A percentile compares a stretch with the other conserved stretches of the same genome.
These are phyloP conservation scores for Fomitopsis pulvina DNA, from an alignment of 768 basidiomycete genomes.

Conservation along the genomic window DNA sequence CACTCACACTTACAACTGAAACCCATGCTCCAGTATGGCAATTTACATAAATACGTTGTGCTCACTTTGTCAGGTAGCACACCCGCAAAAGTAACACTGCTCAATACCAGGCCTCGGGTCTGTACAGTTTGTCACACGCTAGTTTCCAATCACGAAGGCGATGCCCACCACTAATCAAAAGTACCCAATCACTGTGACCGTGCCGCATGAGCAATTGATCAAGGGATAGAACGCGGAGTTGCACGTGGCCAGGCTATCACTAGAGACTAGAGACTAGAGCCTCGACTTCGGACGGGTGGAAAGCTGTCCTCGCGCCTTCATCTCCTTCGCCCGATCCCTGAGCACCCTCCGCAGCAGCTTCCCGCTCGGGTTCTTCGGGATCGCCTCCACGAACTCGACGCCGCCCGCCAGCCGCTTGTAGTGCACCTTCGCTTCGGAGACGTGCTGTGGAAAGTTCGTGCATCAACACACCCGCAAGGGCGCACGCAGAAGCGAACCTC, in stretches of 20 bases:
- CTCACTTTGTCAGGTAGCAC: too few relatives aligned
- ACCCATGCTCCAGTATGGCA: too few relatives aligned
- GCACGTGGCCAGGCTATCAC: neutral
- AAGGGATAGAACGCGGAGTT: neutral
- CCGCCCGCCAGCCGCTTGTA: slow-evolving; percentile 34
- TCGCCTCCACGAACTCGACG: slow-evolving; percentile 29
- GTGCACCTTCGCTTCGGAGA: slow-evolving; percentile 20
- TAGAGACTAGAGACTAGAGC: slow-evolving; percentile 1
- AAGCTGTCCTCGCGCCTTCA: slow-evolving; percentile 7
- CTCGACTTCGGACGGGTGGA: slow-evolving; percentile 6
- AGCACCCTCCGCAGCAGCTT: slow-evolving; percentile 24
- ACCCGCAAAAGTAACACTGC: too few relatives aligned
- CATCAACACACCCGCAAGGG: neutral
- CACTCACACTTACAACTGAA: too few relatives aligned
- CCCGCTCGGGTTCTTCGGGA: slow-evolving; percentile 28
- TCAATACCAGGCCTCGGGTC: too few relatives aligned
- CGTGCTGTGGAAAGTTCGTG: slow-evolving; percentile 12
- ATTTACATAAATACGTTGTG: too few relatives aligned
- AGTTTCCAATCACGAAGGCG: too few relatives aligned
- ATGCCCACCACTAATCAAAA: too few relatives aligned
- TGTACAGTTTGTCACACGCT: too few relatives aligned
- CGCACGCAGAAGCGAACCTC: neutral
- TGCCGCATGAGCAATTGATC: too few relatives aligned
- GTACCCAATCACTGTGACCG: too few relatives aligned
- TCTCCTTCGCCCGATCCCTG: slow-evolving; percentile 17